Evolutionary conservation across 306 rosid species (phyloP), one percentile per base, ranked within the genome.

Genomic region (Phaseolus lunatus): DNA sequence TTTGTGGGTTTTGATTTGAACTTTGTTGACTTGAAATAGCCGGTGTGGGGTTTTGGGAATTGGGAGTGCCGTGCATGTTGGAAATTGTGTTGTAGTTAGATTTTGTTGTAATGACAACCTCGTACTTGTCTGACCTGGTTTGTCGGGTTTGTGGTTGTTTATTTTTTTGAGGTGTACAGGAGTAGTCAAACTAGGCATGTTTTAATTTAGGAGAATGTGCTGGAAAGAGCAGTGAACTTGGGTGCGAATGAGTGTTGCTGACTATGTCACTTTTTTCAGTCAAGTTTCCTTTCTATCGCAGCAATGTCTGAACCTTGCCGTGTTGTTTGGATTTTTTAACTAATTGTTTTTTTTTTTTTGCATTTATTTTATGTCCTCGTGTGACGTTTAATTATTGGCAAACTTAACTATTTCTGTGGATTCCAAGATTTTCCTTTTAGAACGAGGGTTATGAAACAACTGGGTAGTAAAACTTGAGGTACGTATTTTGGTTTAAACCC

Each of bases 111-210:
- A 4, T 70, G 70, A 71, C 78, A 82, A 72, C 79, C 85, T 77
- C 49, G 64, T 77, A 77, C 64, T 44, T 82, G 63, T 76, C 53
- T 24, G 83, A 37, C 54, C 77, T 80, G 23, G 81, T 75, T 86
- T 83, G 84, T 84, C 71, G 67, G 49, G 69, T 18, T 26, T 49
- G 15, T n/a, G 70, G 53, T 67, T 76, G 65, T 70, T 70, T 62
- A 74, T 43, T 72, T 72, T 37, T 80, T 69, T 81, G 5, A 29
- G 70, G 59, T 18, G 66, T 47, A 67, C 45, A 5, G 78, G 72
- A 82, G 49, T 63, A 58, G 89, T 72, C 84, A 81, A 86, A 88
- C 47, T 82, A 26, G 89, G 85, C 79, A 69, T 74, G 71, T 84
- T 64, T 77, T 79, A 72, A 74, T 80, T 80, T 73, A 29, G 78